Percentiles rank a stretch among this genome's conserved stretches.
Evolutionary conservation across 148 eudicot genomes (phyloP).

Genomic region (Pouteria glomerata): DNA sequence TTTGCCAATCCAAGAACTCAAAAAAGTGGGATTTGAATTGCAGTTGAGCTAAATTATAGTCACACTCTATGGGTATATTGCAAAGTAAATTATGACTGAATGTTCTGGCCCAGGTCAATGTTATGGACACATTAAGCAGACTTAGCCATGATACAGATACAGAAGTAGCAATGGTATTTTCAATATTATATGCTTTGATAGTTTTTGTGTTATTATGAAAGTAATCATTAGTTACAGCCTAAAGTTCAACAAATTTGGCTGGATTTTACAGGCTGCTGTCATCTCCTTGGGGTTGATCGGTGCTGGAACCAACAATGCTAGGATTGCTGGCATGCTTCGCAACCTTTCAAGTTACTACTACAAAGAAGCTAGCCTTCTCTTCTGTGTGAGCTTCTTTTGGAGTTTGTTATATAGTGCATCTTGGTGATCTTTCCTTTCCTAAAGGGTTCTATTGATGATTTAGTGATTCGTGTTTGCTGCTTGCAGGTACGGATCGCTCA

Average conservation of each 20-base stretch:
- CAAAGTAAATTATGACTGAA: background rate
- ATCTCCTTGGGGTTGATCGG: constrained; percentile 90
- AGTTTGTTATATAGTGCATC: background rate
- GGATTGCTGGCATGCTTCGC: constrained; percentile 96
- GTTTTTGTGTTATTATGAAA: background rate
- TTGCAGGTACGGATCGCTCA: constrained; percentile 96
- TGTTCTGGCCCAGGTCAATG: constrained; percentile 58
- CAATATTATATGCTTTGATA: background rate
- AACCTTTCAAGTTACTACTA: constrained; percentile 88
- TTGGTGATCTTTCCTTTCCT: background rate
- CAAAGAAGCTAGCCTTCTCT: constrained; percentile 82
- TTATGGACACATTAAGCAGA: constrained; percentile 87
- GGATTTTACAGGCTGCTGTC: constrained; percentile 66
- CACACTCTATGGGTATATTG: background rate
- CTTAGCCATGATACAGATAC: constrained; percentile 83
- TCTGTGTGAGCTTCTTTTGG: constrained; percentile 52
- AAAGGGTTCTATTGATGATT: background rate
- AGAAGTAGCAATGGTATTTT: constrained; percentile 78
- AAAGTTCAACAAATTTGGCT: background rate
- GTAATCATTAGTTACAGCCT: background rate
- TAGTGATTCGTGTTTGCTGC: background rate
- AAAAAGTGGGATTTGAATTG: constrained; percentile 13
- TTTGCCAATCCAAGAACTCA: background rate
- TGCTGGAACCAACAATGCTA: constrained; percentile 96
- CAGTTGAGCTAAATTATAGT: background rate